Evolutionary conservation across 441 rosid species (phyloP), one percentile per base, ranked within the genome.

Genomic region (Arabidopsis hybrid): DNA sequence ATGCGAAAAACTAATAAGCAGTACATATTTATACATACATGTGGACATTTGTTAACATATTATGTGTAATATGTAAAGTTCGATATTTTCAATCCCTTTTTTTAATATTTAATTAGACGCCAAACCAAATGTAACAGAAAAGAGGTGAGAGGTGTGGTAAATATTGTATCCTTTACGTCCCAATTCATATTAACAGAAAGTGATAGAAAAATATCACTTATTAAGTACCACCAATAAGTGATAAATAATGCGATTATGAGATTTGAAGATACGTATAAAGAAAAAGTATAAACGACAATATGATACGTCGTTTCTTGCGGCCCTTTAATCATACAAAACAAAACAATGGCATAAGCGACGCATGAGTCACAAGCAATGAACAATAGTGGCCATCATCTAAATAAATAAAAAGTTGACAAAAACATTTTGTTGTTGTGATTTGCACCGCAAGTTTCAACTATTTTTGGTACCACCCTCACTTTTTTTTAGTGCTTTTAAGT

Each of bases 281-380:
- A 47, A 63, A 74, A 69, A 57, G 61, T 13, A 39, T 3, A 63
- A 57, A 70, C 46, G 75, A 75, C 40, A 69, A 69, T 39, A 12
- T 26, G 16, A 29, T 56, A 69, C 75, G 71, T 69, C 60, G 79
- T 76, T 56, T 76, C 65, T 38, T 38, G 60, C 29, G 39, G 13
- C 66, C 60, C 61, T 69, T 76, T 63, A 64, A 43, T 26, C 65
- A 68, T 43, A 35, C 64, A 43, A 61, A 55, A 68, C 50, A 61
- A 53, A 75, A 63, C 35, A 38, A 29, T 46, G 16, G 9, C 71
- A 63, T 50, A 55, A 68, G 65, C 52, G n/a, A 76, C 59, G 65
- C 53, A 76, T 69, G 79, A 76, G 60, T 76, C 71, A 63, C 60
- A 46, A 62, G 32, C 46, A 62, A 56, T 46, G 45, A 69, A 56